phyloP scores from a whole-genome alignment of 1,139 yeast species.

The Hyphopichia wangnamkhiaoensis region DNA sequence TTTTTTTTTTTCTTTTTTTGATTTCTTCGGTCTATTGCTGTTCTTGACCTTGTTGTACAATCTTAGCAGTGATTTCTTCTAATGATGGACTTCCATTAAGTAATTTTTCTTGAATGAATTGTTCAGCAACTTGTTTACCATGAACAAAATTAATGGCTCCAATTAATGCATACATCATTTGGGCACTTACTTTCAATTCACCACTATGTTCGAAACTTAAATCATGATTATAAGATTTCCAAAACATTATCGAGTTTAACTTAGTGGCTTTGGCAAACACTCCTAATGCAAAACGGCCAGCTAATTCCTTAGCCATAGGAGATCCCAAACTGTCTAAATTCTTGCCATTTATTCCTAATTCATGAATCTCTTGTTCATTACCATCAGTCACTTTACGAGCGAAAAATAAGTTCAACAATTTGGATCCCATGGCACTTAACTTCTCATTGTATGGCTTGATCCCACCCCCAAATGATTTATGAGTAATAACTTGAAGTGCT shows the following conservation, averaged over 20 bases:
- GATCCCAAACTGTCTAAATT: slow-evolving; percentile 70
- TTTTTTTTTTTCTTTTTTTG: no score
- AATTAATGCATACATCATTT: slow-evolving; percentile 70
- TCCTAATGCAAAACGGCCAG: slow-evolving; percentile 53
- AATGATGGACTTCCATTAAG: slow-evolving; percentile 11
- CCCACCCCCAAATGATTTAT: slow-evolving; percentile 93
- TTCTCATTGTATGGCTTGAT: slow-evolving; percentile 86
- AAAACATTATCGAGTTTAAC: slow-evolving; percentile 63
- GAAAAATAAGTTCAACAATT: slow-evolving; percentile 62
- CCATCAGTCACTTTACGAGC: slow-evolving; percentile 48
- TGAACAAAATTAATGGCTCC: slow-evolving; percentile 77
- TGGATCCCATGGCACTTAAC: slow-evolving; percentile 75
- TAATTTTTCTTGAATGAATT: slow-evolving; percentile 54
- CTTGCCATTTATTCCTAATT: slow-evolving; percentile 49
- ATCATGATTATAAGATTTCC: slow-evolving; percentile 63
- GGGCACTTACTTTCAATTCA: slow-evolving; percentile 60
- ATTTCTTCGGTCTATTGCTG: background rate
- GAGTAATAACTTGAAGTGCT: slow-evolving; percentile 79
- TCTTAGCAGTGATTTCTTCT: slow-evolving; percentile 11
- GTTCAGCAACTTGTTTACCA: slow-evolving; percentile 61
- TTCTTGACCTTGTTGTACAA: slow-evolving; percentile 5
- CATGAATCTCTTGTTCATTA: slow-evolving; percentile 23
- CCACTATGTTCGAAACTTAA: slow-evolving; percentile 56
- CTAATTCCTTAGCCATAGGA: slow-evolving; percentile 49
- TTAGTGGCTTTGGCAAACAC: slow-evolving; percentile 51